These are phyloP conservation scores for Pelargonium myrrhifolium DNA, from an alignment of 441 rosid species.

Conservation along the genomic window DNA sequence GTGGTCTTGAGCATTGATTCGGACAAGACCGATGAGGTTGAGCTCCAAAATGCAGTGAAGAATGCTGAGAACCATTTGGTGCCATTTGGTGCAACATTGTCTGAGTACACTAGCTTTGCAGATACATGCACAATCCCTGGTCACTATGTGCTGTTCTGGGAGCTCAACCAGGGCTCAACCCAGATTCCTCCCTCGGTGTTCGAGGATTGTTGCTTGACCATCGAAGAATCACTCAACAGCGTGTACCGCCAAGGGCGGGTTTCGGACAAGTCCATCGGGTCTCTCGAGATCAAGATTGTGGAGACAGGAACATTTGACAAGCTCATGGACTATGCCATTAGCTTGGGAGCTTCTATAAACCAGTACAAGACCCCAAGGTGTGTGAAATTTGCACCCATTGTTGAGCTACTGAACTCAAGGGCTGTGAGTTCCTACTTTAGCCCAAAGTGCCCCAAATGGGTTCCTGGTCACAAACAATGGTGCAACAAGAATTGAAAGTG, in stretches of 20 bases:
- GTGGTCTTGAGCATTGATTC: conserved; percentile 27
- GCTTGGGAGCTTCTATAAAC: conserved; percentile 25
- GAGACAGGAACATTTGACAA: conserved; percentile 25
- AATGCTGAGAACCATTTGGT: conserved; percentile 23
- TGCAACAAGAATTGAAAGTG: conserved; percentile 11
- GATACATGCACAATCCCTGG: conserved; percentile 22
- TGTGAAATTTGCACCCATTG: conserved; percentile 23
- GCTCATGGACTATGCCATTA: conserved; percentile 28
- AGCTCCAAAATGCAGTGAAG: conserved; percentile 24
- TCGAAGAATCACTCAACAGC: conserved; percentile 26
- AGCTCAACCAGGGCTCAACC: conserved; percentile 21
- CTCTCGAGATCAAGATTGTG: conserved; percentile 24
- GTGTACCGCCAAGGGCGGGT: conserved; percentile 26
- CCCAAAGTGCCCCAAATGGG: conserved; percentile 28
- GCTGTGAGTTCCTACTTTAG: conserved; percentile 17
- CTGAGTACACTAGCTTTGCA: conserved; percentile 27
- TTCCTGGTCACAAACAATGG: conserved; percentile 27
- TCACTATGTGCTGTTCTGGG: conserved; percentile 29
- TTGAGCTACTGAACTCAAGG: conserved; percentile 24
- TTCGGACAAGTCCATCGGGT: conserved; percentile 27
- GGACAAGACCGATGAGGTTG: conserved; percentile 29
- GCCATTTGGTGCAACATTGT: conserved; percentile 20
- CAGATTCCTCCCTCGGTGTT: conserved; percentile 23
- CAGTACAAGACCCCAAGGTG: conserved; percentile 28
- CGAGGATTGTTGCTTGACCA: conserved; percentile 25